Evolutionary conservation across 148 eudicot species (phyloP), one percentile per base, ranked within the genome.

Genomic region (Polygonum maritimum): DNA sequence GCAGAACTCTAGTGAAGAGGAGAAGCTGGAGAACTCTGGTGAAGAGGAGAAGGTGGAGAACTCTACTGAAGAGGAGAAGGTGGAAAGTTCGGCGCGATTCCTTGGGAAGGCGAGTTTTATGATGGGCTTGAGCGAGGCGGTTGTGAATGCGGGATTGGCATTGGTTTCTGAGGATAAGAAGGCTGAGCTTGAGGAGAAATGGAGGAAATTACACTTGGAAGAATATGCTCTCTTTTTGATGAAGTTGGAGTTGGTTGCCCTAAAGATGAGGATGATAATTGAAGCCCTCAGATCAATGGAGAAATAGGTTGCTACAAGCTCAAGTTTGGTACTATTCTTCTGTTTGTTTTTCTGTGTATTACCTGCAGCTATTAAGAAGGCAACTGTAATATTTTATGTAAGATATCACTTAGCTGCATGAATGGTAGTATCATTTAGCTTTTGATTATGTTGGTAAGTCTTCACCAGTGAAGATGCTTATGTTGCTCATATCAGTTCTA

Each of bases 111-210:
- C 33, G 12, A 39, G 48, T 22, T 33, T 14, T 71, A 19, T 31
- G 3, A 71, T 71, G 74, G 74, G 74, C 12, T 62, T 78, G 9
- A 45, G 39, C 67, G 80, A 74, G 57, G 19, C 18, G 48, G 19
- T 77, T 26, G 18, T 81, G 77, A 69, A 57, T 10, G 83, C 72
- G 75, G 84, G 80, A 22, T 18, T 85, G 70, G 48, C 19, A 57
- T 35, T 57, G 79, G 54, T 81, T n/a, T 71, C 48, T 2, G 71
- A 52, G 4, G 71, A 60, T 57, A 72, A 76, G 44, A 79, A 76
- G 73, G 75, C 21, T 1, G 84, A 77, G 48, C 16, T 85, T 39
- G 76, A 48, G n/a, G 80, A 76, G 62, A 76, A 80, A 52, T 85
- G 81, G 87, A 69, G 71, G 33, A 76, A 58, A 33, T 77, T 76